Percentiles rank a stretch among this genome's conserved stretches.
Conservation (phyloP, 192 early-diverging fungal genomes). For the Bifiguratus adelaidae region DNA sequence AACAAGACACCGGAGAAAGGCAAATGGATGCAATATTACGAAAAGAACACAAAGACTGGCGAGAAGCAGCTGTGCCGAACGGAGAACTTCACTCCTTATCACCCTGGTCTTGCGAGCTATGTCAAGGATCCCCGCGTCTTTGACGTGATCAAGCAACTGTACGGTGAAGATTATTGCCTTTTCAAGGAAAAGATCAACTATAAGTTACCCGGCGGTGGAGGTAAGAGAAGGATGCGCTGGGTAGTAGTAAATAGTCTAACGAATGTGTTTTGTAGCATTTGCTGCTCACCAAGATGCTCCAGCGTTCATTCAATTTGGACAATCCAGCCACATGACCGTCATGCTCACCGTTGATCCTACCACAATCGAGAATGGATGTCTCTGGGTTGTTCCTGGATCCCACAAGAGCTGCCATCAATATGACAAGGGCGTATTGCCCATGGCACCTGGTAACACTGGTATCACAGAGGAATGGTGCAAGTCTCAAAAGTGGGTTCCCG, state of each 20-base stretch:
- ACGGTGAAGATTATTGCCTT: slow-evolving; percentile 37
- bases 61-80: slow-evolving; percentile 45
- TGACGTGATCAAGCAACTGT: slow-evolving; percentile 32
- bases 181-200: slow-evolving; percentile 59
- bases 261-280: slow-evolving; percentile 16
- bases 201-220: slow-evolving; percentile 46
- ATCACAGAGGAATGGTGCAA: slow-evolving; percentile 38
- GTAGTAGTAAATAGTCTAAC: background rate
- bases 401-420: slow-evolving; percentile 20
- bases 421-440: slow-evolving; percentile 28
- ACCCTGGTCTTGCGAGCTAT: slow-evolving; percentile 23
- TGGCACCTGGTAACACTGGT: slow-evolving; percentile 22
- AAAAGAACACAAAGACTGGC: slow-evolving; percentile 29
- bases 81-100: slow-evolving; percentile 49
- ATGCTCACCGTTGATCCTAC: slow-evolving; percentile 47
- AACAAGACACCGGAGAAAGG: slow-evolving; percentile 37
- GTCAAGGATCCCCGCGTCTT: slow-evolving; percentile 35
- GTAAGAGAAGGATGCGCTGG: background rate
- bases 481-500: slow-evolving; percentile 36
- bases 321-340: slow-evolving; percentile 37
- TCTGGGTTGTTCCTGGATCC: slow-evolving; percentile 43
- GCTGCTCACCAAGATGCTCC: slow-evolving; percentile 50
- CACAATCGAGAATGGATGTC: slow-evolving; percentile 41
- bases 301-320: slow-evolving; percentile 47
- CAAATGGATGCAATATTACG: slow-evolving; percentile 61